Conservation (phyloP, 441 rosid genomes). For the Pelargonium fulgidum region DNA sequence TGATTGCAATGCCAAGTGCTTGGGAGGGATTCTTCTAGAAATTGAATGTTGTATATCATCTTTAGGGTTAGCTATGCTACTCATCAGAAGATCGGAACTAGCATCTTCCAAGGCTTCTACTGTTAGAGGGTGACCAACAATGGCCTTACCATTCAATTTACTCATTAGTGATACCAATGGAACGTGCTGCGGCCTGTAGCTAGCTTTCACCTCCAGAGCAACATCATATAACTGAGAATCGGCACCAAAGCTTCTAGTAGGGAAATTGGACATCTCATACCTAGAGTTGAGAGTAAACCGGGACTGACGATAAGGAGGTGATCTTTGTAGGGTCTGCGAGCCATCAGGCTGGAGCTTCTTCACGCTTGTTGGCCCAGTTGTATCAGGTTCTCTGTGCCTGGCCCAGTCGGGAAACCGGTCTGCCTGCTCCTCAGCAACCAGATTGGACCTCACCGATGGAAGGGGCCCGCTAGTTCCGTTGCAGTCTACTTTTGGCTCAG, state of each 20-base stretch:
- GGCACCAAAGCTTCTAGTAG: constrained; percentile 28
- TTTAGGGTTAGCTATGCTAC: constrained; percentile 22
- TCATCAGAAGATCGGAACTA: constrained; percentile 26
- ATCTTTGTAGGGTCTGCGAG: constrained; percentile 42
- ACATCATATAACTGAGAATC: constrained; percentile 57
- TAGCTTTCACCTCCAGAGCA: constrained; percentile 68
- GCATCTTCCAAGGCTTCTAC: constrained; percentile 50
- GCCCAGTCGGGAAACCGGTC: constrained; percentile 24
- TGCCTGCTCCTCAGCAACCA: constrained; percentile 24
- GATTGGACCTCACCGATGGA: constrained; percentile 10
- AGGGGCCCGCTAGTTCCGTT: constrained; percentile 20
- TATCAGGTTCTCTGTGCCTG: constrained; percentile 30
- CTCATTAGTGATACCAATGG: constrained; percentile 90
- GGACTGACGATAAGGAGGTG: constrained; percentile 51
- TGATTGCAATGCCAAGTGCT: constrained; percentile 25
- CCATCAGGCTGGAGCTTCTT: constrained; percentile 24
- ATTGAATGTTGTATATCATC: constrained; percentile 19
- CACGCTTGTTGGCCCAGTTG: constrained; percentile 31
- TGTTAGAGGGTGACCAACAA: constrained; percentile 74
- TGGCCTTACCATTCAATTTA: constrained; percentile 72
- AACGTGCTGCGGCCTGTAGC: constrained; percentile 61
- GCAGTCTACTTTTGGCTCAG: constrained; percentile 33
- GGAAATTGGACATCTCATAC: constrained; percentile 39
- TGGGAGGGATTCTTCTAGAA: constrained; percentile 30
- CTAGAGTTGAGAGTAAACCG: constrained; percentile 44